A percentile compares a stretch with the other conserved stretches of the same genome.
Evolutionary conservation across 2,329 filamentous ascomycete genomes (phyloP).

Genomic region (Beauveria sp.): DNA sequence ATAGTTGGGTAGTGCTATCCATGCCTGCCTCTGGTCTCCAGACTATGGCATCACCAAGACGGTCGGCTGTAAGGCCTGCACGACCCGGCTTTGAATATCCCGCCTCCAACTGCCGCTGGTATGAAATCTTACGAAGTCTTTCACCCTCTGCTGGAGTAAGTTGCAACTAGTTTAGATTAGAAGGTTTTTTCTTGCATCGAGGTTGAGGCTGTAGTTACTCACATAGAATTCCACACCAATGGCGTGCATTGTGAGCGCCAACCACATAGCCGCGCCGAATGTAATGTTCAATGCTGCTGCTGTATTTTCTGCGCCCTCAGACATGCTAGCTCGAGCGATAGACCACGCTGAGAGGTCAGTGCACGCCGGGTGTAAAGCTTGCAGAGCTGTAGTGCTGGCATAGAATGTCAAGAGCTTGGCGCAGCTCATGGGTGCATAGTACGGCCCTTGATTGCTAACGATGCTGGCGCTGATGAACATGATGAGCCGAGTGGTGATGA

Average conservation of each 20-base stretch:
- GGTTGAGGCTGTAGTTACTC: constrained; percentile 15
- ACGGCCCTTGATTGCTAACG: constrained; percentile 21
- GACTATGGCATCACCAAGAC: constrained; percentile 24
- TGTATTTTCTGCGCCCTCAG: constrained; percentile 19
- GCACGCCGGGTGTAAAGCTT: constrained; percentile 36
- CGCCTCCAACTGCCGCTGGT: constrained; percentile 46
- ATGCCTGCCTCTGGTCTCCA: neutral
- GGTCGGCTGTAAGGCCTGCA: constrained; percentile 37
- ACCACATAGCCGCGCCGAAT: constrained; percentile 45
- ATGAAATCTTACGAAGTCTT: constrained; percentile 46
- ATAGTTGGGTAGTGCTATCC: neutral
- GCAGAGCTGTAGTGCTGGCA: constrained; percentile 17
- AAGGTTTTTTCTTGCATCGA: neutral
- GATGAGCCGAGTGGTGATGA: constrained; percentile 44
- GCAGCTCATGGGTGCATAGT: constrained; percentile 31
- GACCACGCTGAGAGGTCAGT: constrained; percentile 24
- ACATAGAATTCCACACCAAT: constrained; percentile 41
- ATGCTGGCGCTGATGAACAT: constrained; percentile 32
- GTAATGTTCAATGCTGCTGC: constrained; percentile 35
- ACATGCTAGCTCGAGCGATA: constrained; percentile 25
- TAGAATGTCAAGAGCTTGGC: constrained; percentile 37
- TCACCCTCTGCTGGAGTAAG: constrained; percentile 47
- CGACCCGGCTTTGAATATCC: constrained; percentile 43
- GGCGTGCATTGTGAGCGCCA: constrained; percentile 43
- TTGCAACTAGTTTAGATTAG: constrained; percentile 28